Evolutionary conservation across 495 filamentous ascomycete genomes (phyloP), one percentile per base, ranked within the genome.

Genomic region (Daldinia concentrica): DNA sequence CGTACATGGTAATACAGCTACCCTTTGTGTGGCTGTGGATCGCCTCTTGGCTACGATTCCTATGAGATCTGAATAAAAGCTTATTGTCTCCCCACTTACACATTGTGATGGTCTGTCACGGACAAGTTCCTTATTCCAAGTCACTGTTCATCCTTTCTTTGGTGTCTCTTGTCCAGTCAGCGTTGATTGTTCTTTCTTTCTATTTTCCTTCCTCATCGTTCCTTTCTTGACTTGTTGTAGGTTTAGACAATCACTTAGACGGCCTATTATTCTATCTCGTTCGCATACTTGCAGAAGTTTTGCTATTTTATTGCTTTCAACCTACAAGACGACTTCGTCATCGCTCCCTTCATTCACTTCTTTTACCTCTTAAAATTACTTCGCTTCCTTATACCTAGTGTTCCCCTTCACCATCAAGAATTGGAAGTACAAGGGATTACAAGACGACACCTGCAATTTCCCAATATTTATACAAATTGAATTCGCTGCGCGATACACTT

Each of bases 141-240:
- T 69, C 57, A 64, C 29, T 63, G 29, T 22, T 48, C 57, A 52
- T 45, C 34, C 59, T 74, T 67, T 74, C 68, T 71, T 71, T 66
- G 6, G 15, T 45, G 29, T 66, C 39, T 68, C 30, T 59, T 62
- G 41, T 60, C 30, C 24, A 63, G 58, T 27, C 22, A 71, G 67
- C 37, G 59, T 64, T 71, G 67, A 68, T 67, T 67, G 62, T 63
- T 64, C 63, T 68, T 64, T 60, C 72, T 37, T 57, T 64, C 54
- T 8, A 24, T 17, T 39, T 43, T 34, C 29, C 52, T 58, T 66
- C 12, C 8, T 67, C 59, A 15, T 66, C 64, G 54, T 30, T 57
- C n/a, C 30, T 57, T 74, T 69, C 36, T n/a, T 60, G 14, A 30
- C 30, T 24, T 29, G 50, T 60, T 60, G 58, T 64, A 32, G 58